A percentile compares a stretch with the other conserved stretches of the same genome.
phyloP scores from a whole-genome alignment of 2,329 filamentous ascomycete genomes.

The Talaromyces marneffei region DNA sequence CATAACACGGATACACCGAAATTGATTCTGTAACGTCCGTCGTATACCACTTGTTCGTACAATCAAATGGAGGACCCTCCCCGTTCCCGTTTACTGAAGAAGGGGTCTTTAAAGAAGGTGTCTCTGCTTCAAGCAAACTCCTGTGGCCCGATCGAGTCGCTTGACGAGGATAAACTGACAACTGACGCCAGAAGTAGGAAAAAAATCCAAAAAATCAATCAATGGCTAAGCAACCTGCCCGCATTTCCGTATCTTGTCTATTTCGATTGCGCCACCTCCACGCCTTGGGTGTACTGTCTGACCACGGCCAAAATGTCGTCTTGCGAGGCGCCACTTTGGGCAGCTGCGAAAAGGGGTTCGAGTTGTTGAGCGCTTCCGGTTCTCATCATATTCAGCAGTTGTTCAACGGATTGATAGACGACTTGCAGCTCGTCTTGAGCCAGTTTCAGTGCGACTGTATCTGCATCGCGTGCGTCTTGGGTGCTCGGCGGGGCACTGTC shows the following conservation, averaged over 20 bases:
- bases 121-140: neutral
- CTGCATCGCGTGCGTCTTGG: neutral
- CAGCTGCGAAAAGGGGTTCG: neutral
- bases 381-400: slow-evolving; percentile 3
- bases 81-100: neutral
- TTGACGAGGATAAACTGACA: neutral
- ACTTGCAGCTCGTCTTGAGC: neutral
- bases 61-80: neutral
- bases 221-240: neutral
- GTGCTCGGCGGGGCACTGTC: neutral
- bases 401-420: slow-evolving; percentile 5
- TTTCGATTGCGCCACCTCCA: neutral
- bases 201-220: neutral
- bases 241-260: neutral
- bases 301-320: slow-evolving; percentile 2
- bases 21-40: neutral
- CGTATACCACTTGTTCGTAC: neutral
- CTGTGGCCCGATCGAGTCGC: neutral
- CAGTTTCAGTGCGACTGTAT: neutral
- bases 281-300: neutral
- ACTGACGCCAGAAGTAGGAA: neutral
- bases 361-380: neutral
- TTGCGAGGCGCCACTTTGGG: neutral
- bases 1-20: no score
- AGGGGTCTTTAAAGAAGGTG: no score